phyloP scores from a whole-genome alignment of 352 stramenopile genomes.

The Nothophytophthora sp. region DNA sequence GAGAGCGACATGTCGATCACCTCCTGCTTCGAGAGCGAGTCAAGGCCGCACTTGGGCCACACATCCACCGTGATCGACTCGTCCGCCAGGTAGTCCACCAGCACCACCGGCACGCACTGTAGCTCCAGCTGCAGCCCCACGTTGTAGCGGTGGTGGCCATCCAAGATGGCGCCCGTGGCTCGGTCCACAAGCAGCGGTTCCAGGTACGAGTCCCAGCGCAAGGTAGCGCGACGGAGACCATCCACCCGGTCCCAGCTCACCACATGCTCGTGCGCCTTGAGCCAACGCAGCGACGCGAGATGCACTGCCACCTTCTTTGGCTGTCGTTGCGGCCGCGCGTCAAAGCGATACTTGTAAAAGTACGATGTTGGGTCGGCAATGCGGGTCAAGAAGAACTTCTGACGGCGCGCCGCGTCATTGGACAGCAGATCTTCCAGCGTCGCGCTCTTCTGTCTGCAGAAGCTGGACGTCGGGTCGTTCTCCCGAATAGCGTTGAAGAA shows the following conservation, averaged over 20 bases:
- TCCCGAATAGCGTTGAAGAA: slow-evolving; percentile 84
- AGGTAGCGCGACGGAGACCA: slow-evolving; percentile 68
- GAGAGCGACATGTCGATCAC: slow-evolving; percentile 87
- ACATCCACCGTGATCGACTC: slow-evolving; percentile 86
- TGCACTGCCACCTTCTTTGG: slow-evolving; percentile 65
- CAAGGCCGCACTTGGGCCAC: slow-evolving; percentile 82
- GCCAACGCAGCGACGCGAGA: slow-evolving; percentile 63
- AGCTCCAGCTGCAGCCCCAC: slow-evolving; percentile 76
- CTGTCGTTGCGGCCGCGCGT: slow-evolving; percentile 61
- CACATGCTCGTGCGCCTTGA: slow-evolving; percentile 85
- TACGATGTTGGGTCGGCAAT: slow-evolving; percentile 89
- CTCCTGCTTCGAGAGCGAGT: slow-evolving; percentile 80
- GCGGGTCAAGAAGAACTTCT: slow-evolving; percentile 86
- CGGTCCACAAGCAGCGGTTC: slow-evolving; percentile 80
- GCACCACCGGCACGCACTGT: slow-evolving; percentile 65
- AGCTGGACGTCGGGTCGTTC: slow-evolving; percentile 83
- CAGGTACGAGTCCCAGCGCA: slow-evolving; percentile 82
- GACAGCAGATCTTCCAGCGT: slow-evolving; percentile 85
- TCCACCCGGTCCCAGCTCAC: slow-evolving; percentile 88
- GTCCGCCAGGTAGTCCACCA: slow-evolving; percentile 85
- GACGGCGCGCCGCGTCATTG: slow-evolving; percentile 48
- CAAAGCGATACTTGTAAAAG: slow-evolving; percentile 91
- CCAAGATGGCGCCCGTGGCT: slow-evolving; percentile 74
- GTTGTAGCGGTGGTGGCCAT: slow-evolving; percentile 86
- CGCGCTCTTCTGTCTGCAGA: slow-evolving; percentile 68